Evolutionary conservation across 176 grass and related monocot species (phyloP).

Genomic region (Echinochloa phyllopogon): DNA sequence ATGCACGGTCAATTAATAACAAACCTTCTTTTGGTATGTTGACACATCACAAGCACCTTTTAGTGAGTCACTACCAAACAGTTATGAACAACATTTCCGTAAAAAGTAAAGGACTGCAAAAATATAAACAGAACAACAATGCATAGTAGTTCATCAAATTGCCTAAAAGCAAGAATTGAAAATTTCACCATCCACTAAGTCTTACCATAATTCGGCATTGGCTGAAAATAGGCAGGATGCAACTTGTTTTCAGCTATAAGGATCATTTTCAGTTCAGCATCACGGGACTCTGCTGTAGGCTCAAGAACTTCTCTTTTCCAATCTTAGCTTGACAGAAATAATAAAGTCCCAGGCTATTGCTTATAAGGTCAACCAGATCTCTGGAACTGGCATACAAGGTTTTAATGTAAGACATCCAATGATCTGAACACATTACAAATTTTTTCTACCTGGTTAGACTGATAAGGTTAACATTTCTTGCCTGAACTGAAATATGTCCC

Average conservation of each 20-base stretch:
- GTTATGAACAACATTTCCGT: slow-evolving; percentile 46
- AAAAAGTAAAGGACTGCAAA: slow-evolving; percentile 28
- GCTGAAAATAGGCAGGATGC: slow-evolving; percentile 84
- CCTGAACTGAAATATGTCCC: slow-evolving; percentile 81
- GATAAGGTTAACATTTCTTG: slow-evolving; percentile 88
- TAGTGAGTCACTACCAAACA: slow-evolving; percentile 78
- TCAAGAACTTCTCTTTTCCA: slow-evolving; percentile 83
- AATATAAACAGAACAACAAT: slow-evolving; percentile 18
- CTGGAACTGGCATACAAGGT: slow-evolving; percentile 51
- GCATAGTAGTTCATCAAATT: slow-evolving; percentile 21
- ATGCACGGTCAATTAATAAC: slow-evolving; percentile 25
- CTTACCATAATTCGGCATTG: slow-evolving; percentile 80
- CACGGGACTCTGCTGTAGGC: slow-evolving; percentile 65
- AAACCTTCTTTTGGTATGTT: slow-evolving; percentile 97
- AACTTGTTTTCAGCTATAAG: slow-evolving; percentile 80
- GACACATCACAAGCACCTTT: slow-evolving; percentile 94
- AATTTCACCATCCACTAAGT: slow-evolving; percentile 9
- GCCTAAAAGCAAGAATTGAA: slow-evolving; percentile 6
- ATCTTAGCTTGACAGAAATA: slow-evolving; percentile 81
- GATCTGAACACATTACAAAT: slow-evolving; percentile 16
- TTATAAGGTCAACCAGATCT: slow-evolving; percentile 79
- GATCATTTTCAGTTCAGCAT: slow-evolving; percentile 79
- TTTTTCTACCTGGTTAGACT: slow-evolving; percentile 75
- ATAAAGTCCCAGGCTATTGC: slow-evolving; percentile 85
- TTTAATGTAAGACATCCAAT: slow-evolving; percentile 2